These are phyloP conservation scores for Asterionellopsis glacialis DNA, from an alignment of 108 stramenopile species.

Conservation along the genomic window DNA sequence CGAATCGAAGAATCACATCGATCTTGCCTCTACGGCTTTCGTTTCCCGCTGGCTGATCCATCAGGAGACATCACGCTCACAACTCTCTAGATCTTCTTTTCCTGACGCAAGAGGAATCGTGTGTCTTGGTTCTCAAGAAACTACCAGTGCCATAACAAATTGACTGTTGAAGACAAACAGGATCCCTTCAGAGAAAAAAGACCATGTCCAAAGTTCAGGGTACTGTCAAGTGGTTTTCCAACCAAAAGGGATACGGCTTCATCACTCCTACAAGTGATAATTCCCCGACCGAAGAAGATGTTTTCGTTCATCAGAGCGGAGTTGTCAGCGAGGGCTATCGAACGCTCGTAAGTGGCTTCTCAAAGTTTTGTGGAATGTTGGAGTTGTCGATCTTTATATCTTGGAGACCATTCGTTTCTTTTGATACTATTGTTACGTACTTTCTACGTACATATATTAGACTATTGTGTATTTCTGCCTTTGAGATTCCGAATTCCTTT, in stretches of 20 bases:
- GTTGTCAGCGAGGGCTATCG: conserved; percentile 61
- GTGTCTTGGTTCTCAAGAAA: too few relatives aligned
- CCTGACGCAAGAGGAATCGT: too few relatives aligned
- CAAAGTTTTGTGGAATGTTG: not conserved
- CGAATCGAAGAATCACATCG: too few relatives aligned
- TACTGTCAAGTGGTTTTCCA: conserved; percentile 82
- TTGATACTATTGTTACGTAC: not conserved
- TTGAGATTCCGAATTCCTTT: not conserved
- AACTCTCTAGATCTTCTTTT: too few relatives aligned
- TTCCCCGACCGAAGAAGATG: conserved; percentile 45
- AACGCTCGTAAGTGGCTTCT: conserved; percentile 51
- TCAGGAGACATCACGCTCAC: too few relatives aligned
- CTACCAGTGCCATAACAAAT: too few relatives aligned
- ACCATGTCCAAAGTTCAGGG: conserved; percentile 42
- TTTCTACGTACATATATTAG: not conserved
- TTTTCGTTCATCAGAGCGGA: conserved; percentile 75
- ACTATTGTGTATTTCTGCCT: too few relatives aligned
- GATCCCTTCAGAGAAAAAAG: too few relatives aligned
- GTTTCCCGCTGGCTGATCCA: too few relatives aligned
- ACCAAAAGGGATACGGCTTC: conserved; percentile 77
- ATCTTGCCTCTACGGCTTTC: too few relatives aligned
- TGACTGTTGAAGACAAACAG: too few relatives aligned
- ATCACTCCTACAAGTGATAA: conserved; percentile 61
- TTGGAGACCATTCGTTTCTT: too few relatives aligned
- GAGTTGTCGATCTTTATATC: conserved; percentile 4